phyloP scores from a whole-genome alignment of 2,329 filamentous ascomycete genomes.

The Aspergillus sp. region DNA sequence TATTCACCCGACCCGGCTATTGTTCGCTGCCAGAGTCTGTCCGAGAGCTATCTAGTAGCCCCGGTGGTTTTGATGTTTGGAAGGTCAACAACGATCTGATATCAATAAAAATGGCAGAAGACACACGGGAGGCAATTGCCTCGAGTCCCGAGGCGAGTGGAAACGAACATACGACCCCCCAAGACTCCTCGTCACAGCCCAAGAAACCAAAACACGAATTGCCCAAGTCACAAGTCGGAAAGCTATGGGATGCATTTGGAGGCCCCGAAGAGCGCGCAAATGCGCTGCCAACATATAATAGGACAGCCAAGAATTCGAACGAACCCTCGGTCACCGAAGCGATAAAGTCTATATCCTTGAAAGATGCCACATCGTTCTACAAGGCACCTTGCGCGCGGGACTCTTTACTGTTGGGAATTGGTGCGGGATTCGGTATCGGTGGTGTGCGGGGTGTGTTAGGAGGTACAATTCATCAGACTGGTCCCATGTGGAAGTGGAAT shows the following conservation, averaged over 20 bases:
- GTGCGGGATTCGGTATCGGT: slow-evolving; percentile 69
- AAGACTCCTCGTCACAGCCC: slow-evolving; percentile 13
- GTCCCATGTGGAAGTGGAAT: background rate
- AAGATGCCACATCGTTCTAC: slow-evolving; percentile 59
- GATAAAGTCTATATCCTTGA: slow-evolving; percentile 43
- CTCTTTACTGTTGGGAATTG: slow-evolving; percentile 78
- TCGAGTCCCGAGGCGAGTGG: slow-evolving; percentile 8
- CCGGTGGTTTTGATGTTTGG: too few species aligned
- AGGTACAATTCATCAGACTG: slow-evolving; percentile 47
- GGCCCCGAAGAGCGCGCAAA: slow-evolving; percentile 49
- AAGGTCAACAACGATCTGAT: too few species aligned
- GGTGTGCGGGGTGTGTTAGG: slow-evolving; percentile 68
- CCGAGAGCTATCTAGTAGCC: too few species aligned
- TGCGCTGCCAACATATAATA: slow-evolving; percentile 52
- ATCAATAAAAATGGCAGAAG: slow-evolving; percentile 32
- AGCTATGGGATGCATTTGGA: slow-evolving; percentile 45
- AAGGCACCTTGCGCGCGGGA: slow-evolving; percentile 80
- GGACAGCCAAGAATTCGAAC: slow-evolving; percentile 52
- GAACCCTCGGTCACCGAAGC: slow-evolving; percentile 38
- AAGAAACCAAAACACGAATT: slow-evolving; percentile 38
- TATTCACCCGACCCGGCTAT: slow-evolving; percentile 1
- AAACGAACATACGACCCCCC: slow-evolving; percentile 12
- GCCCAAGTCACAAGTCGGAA: slow-evolving; percentile 42
- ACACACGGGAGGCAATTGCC: slow-evolving; percentile 26
- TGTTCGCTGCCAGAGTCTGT: too few species aligned